phyloP scores from a whole-genome alignment of 2,329 filamentous ascomycete genomes.

The Claviceps maximensis region DNA sequence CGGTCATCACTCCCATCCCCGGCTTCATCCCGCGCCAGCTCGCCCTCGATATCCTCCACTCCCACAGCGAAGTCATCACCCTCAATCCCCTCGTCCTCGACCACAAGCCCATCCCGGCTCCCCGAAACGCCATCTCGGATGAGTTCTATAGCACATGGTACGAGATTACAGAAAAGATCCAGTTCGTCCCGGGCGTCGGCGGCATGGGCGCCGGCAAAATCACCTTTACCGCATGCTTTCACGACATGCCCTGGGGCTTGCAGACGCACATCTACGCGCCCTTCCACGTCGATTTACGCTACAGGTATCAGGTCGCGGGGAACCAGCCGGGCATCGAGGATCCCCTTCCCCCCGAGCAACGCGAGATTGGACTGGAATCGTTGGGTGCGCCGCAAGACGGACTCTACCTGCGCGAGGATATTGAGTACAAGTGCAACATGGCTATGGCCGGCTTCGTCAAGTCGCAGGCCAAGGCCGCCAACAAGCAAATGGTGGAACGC shows the following conservation, averaged over 20 bases:
- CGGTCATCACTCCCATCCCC: constrained; percentile 57
- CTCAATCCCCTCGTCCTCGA: constrained; percentile 55
- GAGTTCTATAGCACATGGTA: constrained; percentile 66
- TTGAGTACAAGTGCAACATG: constrained; percentile 57
- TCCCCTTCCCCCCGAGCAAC: constrained; percentile 43
- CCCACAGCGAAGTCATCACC: constrained; percentile 57
- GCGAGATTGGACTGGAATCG: constrained; percentile 45
- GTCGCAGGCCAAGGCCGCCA: constrained; percentile 51
- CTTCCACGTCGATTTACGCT: constrained; percentile 51
- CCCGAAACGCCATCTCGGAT: constrained; percentile 53
- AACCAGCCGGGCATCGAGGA: constrained; percentile 55
- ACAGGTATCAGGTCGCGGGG: constrained; percentile 54
- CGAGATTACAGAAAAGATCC: constrained; percentile 56
- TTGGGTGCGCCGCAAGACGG: constrained; percentile 51
- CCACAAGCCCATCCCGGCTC: constrained; percentile 50
- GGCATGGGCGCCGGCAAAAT: constrained; percentile 52
- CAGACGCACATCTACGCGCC: constrained; percentile 61
- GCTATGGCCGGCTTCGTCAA: constrained; percentile 53
- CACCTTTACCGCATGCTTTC: constrained; percentile 58
- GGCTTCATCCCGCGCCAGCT: constrained; percentile 58
- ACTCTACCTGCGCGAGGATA: constrained; percentile 55
- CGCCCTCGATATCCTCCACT: constrained; percentile 59
- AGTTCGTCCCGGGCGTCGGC: constrained; percentile 53
- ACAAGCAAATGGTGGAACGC: constrained; percentile 53
- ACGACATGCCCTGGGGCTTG: constrained; percentile 58